Base-by-base conservation (phyloP, 73 alveolate genomes). In the Symbiodinium pilosum region DNA sequence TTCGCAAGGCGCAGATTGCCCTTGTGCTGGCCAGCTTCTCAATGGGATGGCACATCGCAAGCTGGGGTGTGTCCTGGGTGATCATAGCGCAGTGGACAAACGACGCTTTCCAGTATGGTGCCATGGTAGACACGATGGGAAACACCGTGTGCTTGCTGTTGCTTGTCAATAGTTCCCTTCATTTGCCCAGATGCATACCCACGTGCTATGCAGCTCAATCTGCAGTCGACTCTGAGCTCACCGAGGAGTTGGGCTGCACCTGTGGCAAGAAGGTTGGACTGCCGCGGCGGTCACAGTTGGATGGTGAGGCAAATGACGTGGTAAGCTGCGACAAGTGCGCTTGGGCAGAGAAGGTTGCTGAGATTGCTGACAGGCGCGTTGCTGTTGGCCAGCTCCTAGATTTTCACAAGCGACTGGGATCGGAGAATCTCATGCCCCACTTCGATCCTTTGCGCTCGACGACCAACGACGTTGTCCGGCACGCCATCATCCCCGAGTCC, bases 281-380 rank as follows among this genome's bases (percentile, higher is more conserved):
- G 6, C 59, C 59, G 59, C 6, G 14, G 21, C 59, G 59, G 59
- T 14, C 21, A 6, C 59, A 6, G 21, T 47, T 14, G 59, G 21
- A 47, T 14, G 59, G 14, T 14, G 21, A 47, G 59, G 21, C 59
- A n/a, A n/a, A n/a, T 47, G 59, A 47, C 59, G 14, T 47, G 21
- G 59, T 9, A 14, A 41, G 36, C 38, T 59, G 86, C 41, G 71
- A 88, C 34, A 41, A 69, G 2, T 64, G 95, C 32, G 68, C 34
- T 26, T 88, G 95, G 95, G 69, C 38, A 16, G 77, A 3, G 64
- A 88, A 39, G 71, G 95, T 88, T 34, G 95, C 86, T 4, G 86
- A 88, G 28, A 32, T 88, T 69, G 95, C 95, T 5, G 8, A 7
- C 34, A 64, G 95, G 38, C 68, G 86, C 6, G n/a, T 88, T 20